Evolutionary conservation across 2,329 filamentous ascomycete genomes (phyloP).

Genomic region (Penicillium crustosum): DNA sequence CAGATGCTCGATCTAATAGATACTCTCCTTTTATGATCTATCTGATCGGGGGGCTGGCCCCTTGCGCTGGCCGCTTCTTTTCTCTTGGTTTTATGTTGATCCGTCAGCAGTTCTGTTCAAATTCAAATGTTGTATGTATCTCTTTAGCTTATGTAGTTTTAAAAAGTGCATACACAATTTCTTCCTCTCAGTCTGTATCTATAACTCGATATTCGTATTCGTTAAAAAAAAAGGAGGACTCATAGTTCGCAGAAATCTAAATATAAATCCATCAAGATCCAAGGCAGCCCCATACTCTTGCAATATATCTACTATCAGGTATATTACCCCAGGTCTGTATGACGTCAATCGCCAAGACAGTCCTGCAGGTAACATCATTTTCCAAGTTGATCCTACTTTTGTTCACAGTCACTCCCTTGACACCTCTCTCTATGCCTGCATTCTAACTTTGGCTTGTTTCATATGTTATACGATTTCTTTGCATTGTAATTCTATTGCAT

Average conservation of each 20-base stretch:
- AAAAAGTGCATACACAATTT: constrained; percentile 21
- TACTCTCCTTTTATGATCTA: constrained; percentile 27
- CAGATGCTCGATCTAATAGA: constrained; percentile 47
- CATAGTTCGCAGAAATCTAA: neutral
- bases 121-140: constrained; percentile 18
- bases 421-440: neutral
- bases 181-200: neutral
- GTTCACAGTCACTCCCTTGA: neutral
- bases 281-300: neutral
- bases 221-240: too few relatives aligned
- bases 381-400: neutral
- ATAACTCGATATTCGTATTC: neutral
- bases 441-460: neutral
- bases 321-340: constrained; percentile 1
- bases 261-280: neutral
- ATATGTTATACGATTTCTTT: neutral
- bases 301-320: too few relatives aligned
- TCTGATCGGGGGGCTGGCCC: constrained; percentile 42
- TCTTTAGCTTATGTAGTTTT: constrained; percentile 10
- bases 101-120: constrained; percentile 15
- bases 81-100: constrained; percentile 17
- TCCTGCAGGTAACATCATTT: neutral
- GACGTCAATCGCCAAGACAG: constrained; percentile 6
- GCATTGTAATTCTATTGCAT: neutral
- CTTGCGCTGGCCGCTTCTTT: constrained; percentile 26